A percentile compares a stretch with the other conserved stretches of the same genome.
Evolutionary conservation across 2,329 filamentous ascomycete species (phyloP).

Genomic region (Alternaria gansuensis): DNA sequence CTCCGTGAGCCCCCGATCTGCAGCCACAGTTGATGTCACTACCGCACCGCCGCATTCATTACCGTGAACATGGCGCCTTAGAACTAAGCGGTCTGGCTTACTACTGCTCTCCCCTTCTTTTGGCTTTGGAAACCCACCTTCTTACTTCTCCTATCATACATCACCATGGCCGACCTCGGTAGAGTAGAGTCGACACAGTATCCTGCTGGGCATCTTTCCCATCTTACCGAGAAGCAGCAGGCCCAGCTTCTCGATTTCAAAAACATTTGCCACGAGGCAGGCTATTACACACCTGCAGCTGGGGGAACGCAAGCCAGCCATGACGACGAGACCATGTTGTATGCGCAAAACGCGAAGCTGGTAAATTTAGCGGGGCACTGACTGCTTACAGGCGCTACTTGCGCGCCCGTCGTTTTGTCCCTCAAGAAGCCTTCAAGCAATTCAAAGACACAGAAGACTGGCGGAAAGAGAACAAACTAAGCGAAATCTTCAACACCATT

Average conservation of each 20-base stretch:
- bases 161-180: constrained; percentile 47
- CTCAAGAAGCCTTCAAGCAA: constrained; percentile 79
- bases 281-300: constrained; percentile 65
- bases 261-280: constrained; percentile 68
- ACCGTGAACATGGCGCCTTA: constrained; percentile 38
- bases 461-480: constrained; percentile 80
- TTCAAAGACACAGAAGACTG: constrained; percentile 90
- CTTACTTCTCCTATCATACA: constrained; percentile 7
- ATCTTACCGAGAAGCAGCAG: constrained; percentile 75
- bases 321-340: constrained; percentile 78
- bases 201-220: constrained; percentile 80
- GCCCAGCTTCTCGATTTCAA: constrained; percentile 77
- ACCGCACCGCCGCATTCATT: constrained; percentile 37
- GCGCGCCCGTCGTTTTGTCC: constrained; percentile 81
- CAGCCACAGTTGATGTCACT: constrained; percentile 40
- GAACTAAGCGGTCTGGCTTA: constrained; percentile 24
- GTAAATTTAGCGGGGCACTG: constrained; percentile 34
- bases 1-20: constrained; percentile 27
- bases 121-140: constrained; percentile 6
- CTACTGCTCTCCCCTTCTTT: constrained; percentile 18
- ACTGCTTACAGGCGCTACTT: constrained; percentile 74
- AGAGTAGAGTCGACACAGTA: constrained; percentile 62
- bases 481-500: constrained; percentile 84
- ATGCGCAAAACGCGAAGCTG: constrained; percentile 43
- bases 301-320: constrained; percentile 63